Evolutionary conservation across 306 rosid genomes (phyloP).

Genomic region (Quercus alba): DNA sequence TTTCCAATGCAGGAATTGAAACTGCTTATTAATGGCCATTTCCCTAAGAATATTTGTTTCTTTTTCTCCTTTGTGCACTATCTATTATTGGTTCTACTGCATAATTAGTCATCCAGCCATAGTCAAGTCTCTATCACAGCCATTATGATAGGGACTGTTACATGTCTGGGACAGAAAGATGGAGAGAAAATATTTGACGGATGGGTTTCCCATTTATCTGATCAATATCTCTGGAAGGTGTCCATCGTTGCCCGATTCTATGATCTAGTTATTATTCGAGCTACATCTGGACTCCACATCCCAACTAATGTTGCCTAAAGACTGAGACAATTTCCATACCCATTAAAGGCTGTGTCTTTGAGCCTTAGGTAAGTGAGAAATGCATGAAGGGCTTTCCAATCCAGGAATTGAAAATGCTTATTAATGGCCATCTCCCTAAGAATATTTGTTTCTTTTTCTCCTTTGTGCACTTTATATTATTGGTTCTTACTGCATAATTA

Average conservation of each 20-base stretch:
- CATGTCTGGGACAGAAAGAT: not conserved
- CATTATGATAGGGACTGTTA: not conserved
- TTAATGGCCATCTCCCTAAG: not conserved
- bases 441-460: no score
- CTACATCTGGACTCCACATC: constrained; percentile 3
- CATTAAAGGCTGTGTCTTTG: no score
- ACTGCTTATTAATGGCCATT: not conserved
- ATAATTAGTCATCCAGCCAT: not conserved
- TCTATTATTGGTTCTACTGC: not conserved
- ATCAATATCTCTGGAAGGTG: not conserved
- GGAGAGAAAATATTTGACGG: not conserved
- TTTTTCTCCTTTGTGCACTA: not conserved
- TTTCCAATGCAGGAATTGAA: not conserved
- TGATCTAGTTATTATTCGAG: not conserved
- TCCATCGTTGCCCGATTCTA: not conserved
- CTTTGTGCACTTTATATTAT: not conserved
- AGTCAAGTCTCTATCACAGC: not conserved
- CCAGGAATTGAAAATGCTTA: not conserved
- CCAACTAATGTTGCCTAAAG: not conserved
- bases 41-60: no score
- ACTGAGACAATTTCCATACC: no score
- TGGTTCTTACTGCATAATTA: not conserved
- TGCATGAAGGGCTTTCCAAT: not conserved
- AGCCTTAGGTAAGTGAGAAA: not conserved
- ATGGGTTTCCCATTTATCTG: not conserved